Evolutionary conservation across 495 filamentous ascomycete species (phyloP), one percentile per base, ranked within the genome.

Genomic region (Acidiella bohemica): DNA sequence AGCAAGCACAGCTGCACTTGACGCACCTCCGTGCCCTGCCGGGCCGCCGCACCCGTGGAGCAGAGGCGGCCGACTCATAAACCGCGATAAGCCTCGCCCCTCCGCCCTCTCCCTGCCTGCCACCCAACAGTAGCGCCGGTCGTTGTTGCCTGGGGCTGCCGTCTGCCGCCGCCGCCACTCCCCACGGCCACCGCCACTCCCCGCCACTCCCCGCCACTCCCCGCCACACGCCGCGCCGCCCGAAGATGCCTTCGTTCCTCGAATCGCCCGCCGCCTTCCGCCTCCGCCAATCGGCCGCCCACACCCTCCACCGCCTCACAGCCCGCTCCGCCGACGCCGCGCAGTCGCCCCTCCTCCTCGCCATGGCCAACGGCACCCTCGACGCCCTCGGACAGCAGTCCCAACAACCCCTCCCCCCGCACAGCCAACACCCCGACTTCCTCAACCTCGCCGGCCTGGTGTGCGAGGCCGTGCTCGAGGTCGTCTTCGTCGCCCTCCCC

Each of bases 391-490:
- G 11, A 6, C 22, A 24, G 7, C 3, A 12, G 6, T n/a, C n/a
- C n/a, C n/a, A n/a, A n/a, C n/a, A n/a, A n/a, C 46, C 23, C 18
- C 32, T 37, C 1, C 37, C 42, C 13, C 41, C 41, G 11, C 47
- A 51, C 42, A 32, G 19, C 21, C 6, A 39, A 2, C 75, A 80
- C 47, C 75, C 76, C 1, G 67, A 82, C 17, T 71, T 96, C 43
- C 68, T 71, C 39, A 74, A 86, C 50, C 67, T 97, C 20, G 64
- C 81, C 20, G 69, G 93, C 6, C 75, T 97, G 26, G 87, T 97
- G 42, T 94, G 94, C 54, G 92, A 93, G 59, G 90, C 90, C 11
- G 88, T 97, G 17, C 61, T 96, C 51, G 88, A 97, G 56, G 90
- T 97, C 2, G 76, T 96, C 26, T 96, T 87, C 60, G 90, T 97